These are phyloP conservation scores for Paramecium octaurelia DNA, from an alignment of 73 alveolate genomes.

Conservation along the genomic window DNA sequence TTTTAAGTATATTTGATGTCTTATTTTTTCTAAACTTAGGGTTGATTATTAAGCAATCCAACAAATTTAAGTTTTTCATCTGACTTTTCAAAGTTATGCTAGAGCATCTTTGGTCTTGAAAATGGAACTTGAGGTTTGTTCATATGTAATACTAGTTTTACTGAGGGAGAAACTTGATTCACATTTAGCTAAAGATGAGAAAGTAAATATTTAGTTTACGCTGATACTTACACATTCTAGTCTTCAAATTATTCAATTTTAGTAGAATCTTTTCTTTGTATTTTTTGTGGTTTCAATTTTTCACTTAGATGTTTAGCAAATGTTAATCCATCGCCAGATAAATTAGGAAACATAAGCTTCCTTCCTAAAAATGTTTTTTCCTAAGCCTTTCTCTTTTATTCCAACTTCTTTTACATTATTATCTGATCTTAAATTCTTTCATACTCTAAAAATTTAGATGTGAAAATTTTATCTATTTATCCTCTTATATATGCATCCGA, in stretches of 20 bases:
- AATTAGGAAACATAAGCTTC: conserved; percentile 32
- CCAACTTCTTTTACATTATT: conserved; percentile 19
- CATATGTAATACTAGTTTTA: conserved; percentile 17
- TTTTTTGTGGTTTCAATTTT: conserved; percentile 27
- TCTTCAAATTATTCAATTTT: conserved; percentile 31
- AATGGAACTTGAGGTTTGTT: conserved; percentile 30
- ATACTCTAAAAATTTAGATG: conserved; percentile 55
- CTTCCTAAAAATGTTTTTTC: conserved; percentile 57
- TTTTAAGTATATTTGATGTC: conserved; percentile 22
- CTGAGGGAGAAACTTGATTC: conserved; percentile 30
- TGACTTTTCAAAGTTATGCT: conserved; percentile 33
- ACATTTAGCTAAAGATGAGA: conserved; percentile 39
- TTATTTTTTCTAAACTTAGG: conserved; percentile 1
- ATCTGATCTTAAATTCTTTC: conserved; percentile 55
- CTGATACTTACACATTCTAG: not conserved
- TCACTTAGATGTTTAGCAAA: conserved; percentile 52
- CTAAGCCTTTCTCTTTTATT: conserved; percentile 19
- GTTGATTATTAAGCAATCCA: not conserved
- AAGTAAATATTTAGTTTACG: conserved; percentile 26
- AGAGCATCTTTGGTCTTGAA: conserved; percentile 24
- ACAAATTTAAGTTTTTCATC: conserved; percentile 17
- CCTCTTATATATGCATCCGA: conserved; percentile 51
- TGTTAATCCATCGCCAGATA: conserved; percentile 34
- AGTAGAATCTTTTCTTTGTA: not conserved
- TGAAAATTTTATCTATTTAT: conserved; percentile 57